A percentile compares a stretch with the other conserved stretches of the same genome.
These are phyloP conservation scores for Pelargonium cotyledonis DNA, from an alignment of 441 rosid species.

Conservation along the genomic window DNA sequence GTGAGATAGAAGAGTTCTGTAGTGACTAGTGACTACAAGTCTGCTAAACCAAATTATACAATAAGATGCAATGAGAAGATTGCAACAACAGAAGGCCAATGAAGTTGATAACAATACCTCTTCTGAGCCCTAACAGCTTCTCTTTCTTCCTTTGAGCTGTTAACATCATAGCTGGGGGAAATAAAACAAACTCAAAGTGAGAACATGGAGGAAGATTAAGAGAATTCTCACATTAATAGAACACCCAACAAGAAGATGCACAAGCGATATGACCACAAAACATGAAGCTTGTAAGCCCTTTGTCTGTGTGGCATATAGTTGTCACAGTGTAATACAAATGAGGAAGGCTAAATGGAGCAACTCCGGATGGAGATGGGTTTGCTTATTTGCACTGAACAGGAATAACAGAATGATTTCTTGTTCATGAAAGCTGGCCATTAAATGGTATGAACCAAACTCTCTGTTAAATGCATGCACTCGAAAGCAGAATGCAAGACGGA, in stretches of 20 bases:
- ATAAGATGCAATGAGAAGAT: background rate
- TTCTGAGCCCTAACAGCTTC: conserved; percentile 45
- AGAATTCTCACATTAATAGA: too few relatives aligned
- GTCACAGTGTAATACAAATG: too few relatives aligned
- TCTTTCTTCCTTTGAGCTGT: conserved; percentile 70
- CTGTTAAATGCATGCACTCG: background rate
- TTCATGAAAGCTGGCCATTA: background rate
- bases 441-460: background rate
- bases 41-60: background rate
- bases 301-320: too few relatives aligned
- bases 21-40: too few relatives aligned
- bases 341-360: too few relatives aligned
- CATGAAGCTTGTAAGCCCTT: too few relatives aligned
- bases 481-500: too few relatives aligned
- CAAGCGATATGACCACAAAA: too few relatives aligned
- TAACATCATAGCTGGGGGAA: conserved; percentile 58
- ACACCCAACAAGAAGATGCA: too few relatives aligned
- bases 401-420: background rate
- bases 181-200: background rate
- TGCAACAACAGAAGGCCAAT: background rate
- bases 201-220: background rate
- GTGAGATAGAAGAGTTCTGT: background rate
- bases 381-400: too few relatives aligned
- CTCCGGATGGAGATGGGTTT: too few relatives aligned
- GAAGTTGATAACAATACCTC: conserved; percentile 36